Evolutionary conservation across 331 rosid species (phyloP).

Genomic region (Malus hybrid): DNA sequence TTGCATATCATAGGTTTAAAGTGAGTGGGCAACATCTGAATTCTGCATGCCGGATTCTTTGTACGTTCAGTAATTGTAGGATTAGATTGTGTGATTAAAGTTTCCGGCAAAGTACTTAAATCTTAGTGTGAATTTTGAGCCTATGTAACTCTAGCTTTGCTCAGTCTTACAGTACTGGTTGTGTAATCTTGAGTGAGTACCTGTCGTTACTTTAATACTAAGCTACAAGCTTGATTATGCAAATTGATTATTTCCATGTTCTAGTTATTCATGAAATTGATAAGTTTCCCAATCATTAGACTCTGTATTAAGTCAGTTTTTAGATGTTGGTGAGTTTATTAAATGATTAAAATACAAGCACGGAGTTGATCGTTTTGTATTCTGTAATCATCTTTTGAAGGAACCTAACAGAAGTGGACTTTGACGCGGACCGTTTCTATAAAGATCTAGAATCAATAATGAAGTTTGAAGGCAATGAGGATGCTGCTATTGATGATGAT

Average conservation of each 20-base stretch:
- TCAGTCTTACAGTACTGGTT: not conserved
- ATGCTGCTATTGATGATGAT: conserved; percentile 31
- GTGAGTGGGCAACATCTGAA: not conserved
- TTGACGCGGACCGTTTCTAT: conserved; percentile 64
- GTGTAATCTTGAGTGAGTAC: not conserved
- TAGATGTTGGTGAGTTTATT: not conserved
- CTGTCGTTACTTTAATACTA: not conserved
- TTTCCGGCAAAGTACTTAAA: not conserved
- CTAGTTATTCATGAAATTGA: not conserved
- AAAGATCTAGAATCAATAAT: conserved; percentile 70
- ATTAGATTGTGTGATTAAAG: not conserved
- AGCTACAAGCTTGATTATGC: not conserved
- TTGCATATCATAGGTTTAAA: not conserved
- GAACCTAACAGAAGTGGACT: conserved; percentile 63
- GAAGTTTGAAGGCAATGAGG: conserved; percentile 45
- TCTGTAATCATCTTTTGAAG: conserved; percentile 33
- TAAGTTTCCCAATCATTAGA: not conserved
- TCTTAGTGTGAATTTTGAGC: not conserved
- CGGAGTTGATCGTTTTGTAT: conserved; percentile 7
- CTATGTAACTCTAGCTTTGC: not conserved
- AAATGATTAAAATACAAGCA: not conserved
- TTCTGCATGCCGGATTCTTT: not conserved
- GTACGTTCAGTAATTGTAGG: not conserved
- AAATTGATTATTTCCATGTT: not conserved
- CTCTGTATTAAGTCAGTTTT: not conserved